Evolutionary conservation across 176 grass and related monocot genomes (phyloP), one percentile per base, ranked within the genome.

Genomic region (Bonia amplexicaulis): DNA sequence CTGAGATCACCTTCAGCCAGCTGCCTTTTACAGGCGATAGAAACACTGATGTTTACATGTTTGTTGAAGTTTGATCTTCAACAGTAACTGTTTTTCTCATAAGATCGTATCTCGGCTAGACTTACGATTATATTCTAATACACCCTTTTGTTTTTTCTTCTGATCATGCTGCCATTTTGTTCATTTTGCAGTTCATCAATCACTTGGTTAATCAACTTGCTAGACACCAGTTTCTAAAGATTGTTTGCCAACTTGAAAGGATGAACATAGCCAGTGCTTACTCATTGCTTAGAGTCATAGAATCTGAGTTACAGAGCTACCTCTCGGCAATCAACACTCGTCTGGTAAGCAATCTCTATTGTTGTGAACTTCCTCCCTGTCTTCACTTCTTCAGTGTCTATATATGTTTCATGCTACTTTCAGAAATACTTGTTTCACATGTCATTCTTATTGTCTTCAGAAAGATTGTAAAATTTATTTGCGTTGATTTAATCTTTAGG

Each of bases 161-260:
- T 91, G 63, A 84, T 64, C 42, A 9, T 84, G 3, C 11, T 86
- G 65, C 9, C 19, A 26, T 55, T 48, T 52, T 33, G 31, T 84
- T 51, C 45, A 62, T 83, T 86, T 74, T 88, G 84, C 91, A 99
- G 96, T 99, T 94, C 80, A 99, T 99, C 77, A 99, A 85, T 88
- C 93, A 99, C 79, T 93, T 99, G 63, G 93, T 88, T 89, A 94
- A 99, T 94, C 93, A 96, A 85, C 96, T 99, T 76, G 88, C 91
- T 6, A 92, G 90, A 86, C 93, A 99, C 80, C 92, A 80, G 37
- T 99, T 99, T 91, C 72, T 99, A 40, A 99, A 96, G 71, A 95
- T 99, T 66, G 90, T 91, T 83, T 99, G 96, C 84, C 93, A 92
- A 49, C 91, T 99, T 90, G 96, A 99, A 89, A 93, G 91, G 77